Base-by-base conservation (phyloP, 768 basidiomycete species). In the Lyophyllum semitale region DNA sequence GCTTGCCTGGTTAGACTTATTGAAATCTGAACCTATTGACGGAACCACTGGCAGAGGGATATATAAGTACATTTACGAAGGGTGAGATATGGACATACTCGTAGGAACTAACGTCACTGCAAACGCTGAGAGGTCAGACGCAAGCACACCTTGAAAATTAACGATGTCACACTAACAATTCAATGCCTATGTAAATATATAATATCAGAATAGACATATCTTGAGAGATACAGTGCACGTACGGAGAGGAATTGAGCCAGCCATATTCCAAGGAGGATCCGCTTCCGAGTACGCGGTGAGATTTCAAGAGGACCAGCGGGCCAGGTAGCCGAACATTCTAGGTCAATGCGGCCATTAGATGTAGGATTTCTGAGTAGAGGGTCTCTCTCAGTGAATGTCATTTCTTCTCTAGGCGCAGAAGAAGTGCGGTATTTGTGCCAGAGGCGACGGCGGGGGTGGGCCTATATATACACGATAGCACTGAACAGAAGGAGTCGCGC, bases 51-150 rank as follows among this genome's bases (percentile, higher is more conserved):
- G 38, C n/a, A 17, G 9, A 1, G 27, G 5, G 26, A 9, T 37
- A 6, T 8, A 25, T 44, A 8, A 52, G 17, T 12, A 27, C 23
- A 27, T 20, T 3, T 12, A 8, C 13, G 32, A 18, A 40, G 30
- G n/a, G 40, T 17, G 13, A 18, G 18, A 29, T 17, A 25, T 18
- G 22, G 35, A 64, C 82, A 53, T 70, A 89, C 89, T 78, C 7
- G 89, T 91, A 2, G 90, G 90, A 57, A 92, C 89, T 48, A 92
- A 66, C 7, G 90, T 89, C 35, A 84, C 89, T 89, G 58, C 15
- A 44, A 45, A 45, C 4, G 7, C 15, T 54, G 42, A 56, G 38
- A 17, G 42, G 23, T 15, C 18, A 22, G 5, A 17, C 53, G 23
- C 47, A 18, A 43, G 54, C 37, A n/a, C 47, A 30, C 44, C 12